Percentiles rank a stretch among this genome's conserved stretches.
Evolutionary conservation across 139 green algal genomes (phyloP).

Genomic region (Chlamydomonas sp.): DNA sequence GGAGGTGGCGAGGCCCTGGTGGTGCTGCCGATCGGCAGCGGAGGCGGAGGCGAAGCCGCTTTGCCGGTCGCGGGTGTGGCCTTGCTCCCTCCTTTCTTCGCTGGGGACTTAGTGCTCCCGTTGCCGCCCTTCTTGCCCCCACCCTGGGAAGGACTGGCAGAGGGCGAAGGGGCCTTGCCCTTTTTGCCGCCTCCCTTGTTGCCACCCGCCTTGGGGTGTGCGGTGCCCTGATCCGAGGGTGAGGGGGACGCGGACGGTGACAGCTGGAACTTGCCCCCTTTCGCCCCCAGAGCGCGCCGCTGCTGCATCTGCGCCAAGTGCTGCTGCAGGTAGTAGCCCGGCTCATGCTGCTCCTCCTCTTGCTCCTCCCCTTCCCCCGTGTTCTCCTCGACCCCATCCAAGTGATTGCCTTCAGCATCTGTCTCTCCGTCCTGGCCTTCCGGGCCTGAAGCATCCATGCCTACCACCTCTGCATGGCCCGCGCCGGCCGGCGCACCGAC

Average conservation of each 20-base stretch:
- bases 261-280: not conserved
- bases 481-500: too few species aligned
- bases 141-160: not conserved
- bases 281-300: not conserved
- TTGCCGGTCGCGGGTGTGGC: not conserved
- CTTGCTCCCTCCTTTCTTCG: not conserved
- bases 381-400: not conserved
- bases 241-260: slow-evolving; percentile 1
- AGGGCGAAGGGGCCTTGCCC: not conserved
- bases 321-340: not conserved
- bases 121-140: too few species aligned
- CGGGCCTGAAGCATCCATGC: not conserved
- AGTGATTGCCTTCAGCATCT: not conserved
- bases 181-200: not conserved
- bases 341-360: not conserved
- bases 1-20: not conserved
- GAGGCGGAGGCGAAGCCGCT: not conserved
- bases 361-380: not conserved
- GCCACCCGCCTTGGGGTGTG: not conserved
- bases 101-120: not conserved
- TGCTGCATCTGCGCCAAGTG: not conserved
- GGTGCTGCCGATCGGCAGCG: too few species aligned
- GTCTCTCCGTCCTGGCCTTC: not conserved
- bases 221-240: not conserved
- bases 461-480: too few species aligned